These are phyloP conservation scores for Cucurbita moschata DNA, from an alignment of 306 rosid species.

Conservation along the genomic window DNA sequence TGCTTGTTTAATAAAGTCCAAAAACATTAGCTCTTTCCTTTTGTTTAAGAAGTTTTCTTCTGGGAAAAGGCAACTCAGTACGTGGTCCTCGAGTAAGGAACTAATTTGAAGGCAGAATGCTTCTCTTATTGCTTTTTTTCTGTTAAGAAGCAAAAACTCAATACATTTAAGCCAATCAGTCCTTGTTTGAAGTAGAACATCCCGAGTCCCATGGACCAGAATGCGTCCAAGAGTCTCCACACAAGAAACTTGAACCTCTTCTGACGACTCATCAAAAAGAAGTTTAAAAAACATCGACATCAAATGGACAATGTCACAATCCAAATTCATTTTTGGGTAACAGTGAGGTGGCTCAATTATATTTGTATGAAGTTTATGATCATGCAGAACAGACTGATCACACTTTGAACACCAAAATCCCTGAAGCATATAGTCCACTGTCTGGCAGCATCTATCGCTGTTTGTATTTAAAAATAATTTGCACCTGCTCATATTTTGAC, in stretches of 20 bases:
- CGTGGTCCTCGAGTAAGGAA: constrained; percentile 45
- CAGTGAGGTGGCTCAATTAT: constrained; percentile 20
- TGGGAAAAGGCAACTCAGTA: constrained; percentile 37
- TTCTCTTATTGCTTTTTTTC: constrained; percentile 55
- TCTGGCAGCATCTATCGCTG: constrained; percentile 28
- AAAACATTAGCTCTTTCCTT: constrained; percentile 45
- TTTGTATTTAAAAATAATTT: constrained; percentile 30
- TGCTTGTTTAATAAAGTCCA: constrained; percentile 45
- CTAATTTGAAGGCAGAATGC: constrained; percentile 74
- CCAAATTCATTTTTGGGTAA: constrained; percentile 22
- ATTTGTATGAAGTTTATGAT: constrained; percentile 19
- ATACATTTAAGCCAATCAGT: constrained; percentile 52
- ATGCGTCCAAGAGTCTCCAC: constrained; percentile 51
- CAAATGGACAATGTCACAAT: constrained; percentile 33
- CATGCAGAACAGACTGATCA: constrained; percentile 26
- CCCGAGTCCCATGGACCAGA: constrained; percentile 42
- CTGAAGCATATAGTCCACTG: constrained; percentile 45
- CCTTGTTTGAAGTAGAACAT: constrained; percentile 33
- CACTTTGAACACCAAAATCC: constrained; percentile 89
- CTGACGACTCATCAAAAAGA: constrained; percentile 63
- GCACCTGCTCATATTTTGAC: constrained; percentile 29
- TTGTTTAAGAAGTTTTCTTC: constrained; percentile 24
- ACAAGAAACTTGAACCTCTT: constrained; percentile 78
- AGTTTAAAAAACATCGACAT: constrained; percentile 53
- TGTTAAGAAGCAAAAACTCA: constrained; percentile 40